Conservation (phyloP, 139 green algal genomes). For the Closterium sp. region DNA sequence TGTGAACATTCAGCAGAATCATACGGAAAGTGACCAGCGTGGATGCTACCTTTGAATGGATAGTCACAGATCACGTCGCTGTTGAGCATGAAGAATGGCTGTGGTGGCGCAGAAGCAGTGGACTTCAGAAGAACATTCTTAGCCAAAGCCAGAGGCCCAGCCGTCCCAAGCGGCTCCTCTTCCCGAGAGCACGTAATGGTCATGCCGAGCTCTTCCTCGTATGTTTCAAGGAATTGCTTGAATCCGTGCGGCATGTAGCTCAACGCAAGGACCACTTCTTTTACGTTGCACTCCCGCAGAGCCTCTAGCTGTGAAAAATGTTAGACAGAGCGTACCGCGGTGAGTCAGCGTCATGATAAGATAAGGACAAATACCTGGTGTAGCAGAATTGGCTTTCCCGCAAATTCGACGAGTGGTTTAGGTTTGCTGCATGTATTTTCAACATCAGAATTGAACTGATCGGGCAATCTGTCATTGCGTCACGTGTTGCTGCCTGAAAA, state of each 20-base stretch:
- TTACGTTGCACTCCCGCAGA: constrained; percentile 79
- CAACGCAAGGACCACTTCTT: constrained; percentile 93
- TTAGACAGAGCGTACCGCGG: background rate
- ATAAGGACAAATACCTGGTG: constrained; percentile 78
- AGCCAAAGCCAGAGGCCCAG: constrained; percentile 85
- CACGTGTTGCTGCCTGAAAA: background rate
- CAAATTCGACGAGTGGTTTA: constrained; percentile 95
- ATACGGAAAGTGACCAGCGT: background rate
- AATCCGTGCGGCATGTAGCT: constrained; percentile 75
- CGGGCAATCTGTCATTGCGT: background rate
- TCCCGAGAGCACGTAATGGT: constrained; percentile 82
- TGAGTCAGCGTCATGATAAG: background rate
- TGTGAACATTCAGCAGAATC: background rate
- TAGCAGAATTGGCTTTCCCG: constrained; percentile 98
- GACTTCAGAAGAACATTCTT: constrained; percentile 75
- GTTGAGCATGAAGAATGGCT: constrained; percentile 97
- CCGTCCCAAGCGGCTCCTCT: constrained; percentile 92
- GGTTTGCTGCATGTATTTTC: constrained; percentile 55
- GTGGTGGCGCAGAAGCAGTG: constrained; percentile 48
- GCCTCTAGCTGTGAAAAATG: constrained; percentile 63
- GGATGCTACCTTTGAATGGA: constrained; percentile 71
- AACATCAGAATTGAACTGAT: background rate
- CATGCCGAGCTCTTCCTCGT: constrained; percentile 88
- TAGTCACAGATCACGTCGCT: constrained; percentile 95
- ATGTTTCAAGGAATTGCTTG: constrained; percentile 87